These are phyloP conservation scores for Beauveria sp. DNA, from an alignment of 2,329 filamentous ascomycete genomes.

Conservation along the genomic window DNA sequence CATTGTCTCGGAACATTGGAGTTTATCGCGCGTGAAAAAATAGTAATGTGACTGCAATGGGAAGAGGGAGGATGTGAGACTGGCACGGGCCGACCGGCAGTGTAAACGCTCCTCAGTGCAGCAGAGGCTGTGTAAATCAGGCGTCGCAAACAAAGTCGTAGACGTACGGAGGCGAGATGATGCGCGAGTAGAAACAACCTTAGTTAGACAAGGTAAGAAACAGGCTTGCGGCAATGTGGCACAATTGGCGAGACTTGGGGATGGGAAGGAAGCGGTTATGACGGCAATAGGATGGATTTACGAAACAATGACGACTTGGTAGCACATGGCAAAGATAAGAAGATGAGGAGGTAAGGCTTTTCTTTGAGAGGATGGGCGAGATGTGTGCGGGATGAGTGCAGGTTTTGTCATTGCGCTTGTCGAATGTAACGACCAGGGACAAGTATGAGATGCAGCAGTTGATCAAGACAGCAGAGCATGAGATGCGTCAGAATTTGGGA, in stretches of 20 bases:
- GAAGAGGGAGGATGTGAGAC: neutral
- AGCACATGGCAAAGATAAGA: neutral
- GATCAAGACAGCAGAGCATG: neutral
- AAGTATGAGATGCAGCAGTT: neutral
- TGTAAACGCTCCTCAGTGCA: neutral
- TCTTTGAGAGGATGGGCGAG: neutral
- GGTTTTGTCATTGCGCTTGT: neutral
- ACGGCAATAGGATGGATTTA: constrained; percentile 3
- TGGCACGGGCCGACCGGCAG: neutral
- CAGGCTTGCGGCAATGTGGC: neutral
- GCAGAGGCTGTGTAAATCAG: neutral
- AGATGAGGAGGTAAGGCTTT: neutral
- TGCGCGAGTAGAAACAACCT: neutral
- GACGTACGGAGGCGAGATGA: neutral
- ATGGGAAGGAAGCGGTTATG: neutral
- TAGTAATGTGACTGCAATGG: neutral
- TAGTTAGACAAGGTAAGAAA: neutral
- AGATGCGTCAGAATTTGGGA: neutral
- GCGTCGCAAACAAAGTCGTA: neutral
- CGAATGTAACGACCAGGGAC: neutral
- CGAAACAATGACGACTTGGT: constrained; percentile 1
- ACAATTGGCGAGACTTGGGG: neutral
- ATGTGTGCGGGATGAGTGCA: neutral
- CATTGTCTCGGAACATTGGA: constrained; percentile 7
- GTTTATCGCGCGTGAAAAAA: neutral